Base-by-base conservation (phyloP, 257 asterid genomes). In the Nicotiana attenuata region DNA sequence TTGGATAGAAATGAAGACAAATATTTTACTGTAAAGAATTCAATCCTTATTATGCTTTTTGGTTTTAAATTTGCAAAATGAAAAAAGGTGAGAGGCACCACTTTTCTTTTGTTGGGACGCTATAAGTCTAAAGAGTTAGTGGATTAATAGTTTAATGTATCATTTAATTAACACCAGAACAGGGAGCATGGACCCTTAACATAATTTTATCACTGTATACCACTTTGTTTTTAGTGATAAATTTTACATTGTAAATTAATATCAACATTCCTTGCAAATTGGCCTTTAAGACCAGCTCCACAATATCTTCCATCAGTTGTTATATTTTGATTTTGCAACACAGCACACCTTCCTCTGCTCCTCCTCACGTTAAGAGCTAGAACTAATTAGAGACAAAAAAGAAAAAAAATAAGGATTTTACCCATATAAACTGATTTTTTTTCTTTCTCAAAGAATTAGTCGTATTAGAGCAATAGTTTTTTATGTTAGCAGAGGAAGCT, bases 101-200 rank as follows among this genome's bases (percentile, higher is more conserved):
- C 92, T 87, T 89, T 92, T 79, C 91, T 88, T 89, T 93, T 90
- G 93, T 88, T 90, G 93, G 91, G 87, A 92, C 93, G 90, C 92
- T 88, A 92, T 47, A 14, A 90, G 93, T 93, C 91, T 89, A 84
- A 86, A 82, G 77, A 81, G 89, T 88, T 86, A 89, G 97, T 90
- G 92, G 92, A 83, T 82, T 83, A 77, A 81, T 90, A 28, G 24
- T 83, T 82, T 78, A 78, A 68, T 63, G 71, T 77, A 19, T 73
- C 71, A 55, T 35, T 35, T 75, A 82, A 80, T 76, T 78, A 80
- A 67, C 26, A 15, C 65, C 3, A 85, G 52, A 57, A 52, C 15
- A 52, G 22, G 28, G 77, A 76, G 76, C 77, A 78, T 69, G 84
- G 83, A 45, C 68, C 83, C 79, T n/a, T 22, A 56, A 19, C 2